Percentiles rank a stretch among this genome's conserved stretches.
Evolutionary conservation across 176 grass and related monocot species (phyloP).

Genomic region (Triticum turgidum): DNA sequence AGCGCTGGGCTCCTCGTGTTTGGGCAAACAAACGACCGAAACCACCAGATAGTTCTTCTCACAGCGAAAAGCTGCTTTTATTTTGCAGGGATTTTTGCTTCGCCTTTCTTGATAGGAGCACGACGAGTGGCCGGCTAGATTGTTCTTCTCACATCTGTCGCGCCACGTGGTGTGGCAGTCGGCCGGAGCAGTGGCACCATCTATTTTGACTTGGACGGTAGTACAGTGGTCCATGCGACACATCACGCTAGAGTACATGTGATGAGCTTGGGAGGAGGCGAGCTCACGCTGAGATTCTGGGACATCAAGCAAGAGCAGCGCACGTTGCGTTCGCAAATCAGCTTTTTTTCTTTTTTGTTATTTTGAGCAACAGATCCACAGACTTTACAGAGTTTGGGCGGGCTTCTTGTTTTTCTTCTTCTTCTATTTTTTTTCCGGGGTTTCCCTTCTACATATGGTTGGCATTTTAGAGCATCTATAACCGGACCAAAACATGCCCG

Average conservation of each 20-base stretch:
- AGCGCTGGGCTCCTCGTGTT: neutral
- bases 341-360: too few species aligned
- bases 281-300: neutral
- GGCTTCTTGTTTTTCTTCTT: too few species aligned
- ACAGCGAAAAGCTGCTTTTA: neutral
- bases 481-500: too few species aligned
- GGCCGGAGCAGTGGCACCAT: neutral
- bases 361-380: too few species aligned
- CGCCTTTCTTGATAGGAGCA: neutral
- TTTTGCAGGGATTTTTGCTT: neutral
- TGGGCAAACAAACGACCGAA: neutral
- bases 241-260: neutral
- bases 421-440: too few species aligned
- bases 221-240: neutral
- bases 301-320: too few species aligned
- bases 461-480: too few species aligned
- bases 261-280: neutral
- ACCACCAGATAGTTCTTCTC: constrained; percentile 1
- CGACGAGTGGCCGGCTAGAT: neutral
- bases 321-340: too few species aligned
- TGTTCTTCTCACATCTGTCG: neutral
- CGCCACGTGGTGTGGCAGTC: neutral
- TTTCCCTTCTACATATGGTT: too few species aligned
- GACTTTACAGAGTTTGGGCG: too few species aligned
- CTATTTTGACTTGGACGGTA: neutral